These are phyloP conservation scores for Solanum clarkiae DNA, from an alignment of 257 asterid species.

Conservation along the genomic window DNA sequence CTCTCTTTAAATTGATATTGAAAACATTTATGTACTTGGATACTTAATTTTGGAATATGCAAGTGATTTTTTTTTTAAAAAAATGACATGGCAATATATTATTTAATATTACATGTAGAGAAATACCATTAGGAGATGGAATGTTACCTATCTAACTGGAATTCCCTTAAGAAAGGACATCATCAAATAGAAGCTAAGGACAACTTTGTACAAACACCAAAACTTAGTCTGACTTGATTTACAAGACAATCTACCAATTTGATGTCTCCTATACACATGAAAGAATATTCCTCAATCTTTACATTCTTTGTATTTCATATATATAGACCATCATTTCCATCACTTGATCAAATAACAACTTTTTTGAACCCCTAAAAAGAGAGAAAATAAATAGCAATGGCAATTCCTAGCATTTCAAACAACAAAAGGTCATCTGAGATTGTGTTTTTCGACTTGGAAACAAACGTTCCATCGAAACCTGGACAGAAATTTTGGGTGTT, in stretches of 20 bases:
- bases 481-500: slow-evolving; percentile 61
- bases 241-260: slow-evolving; percentile 50
- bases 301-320: background rate
- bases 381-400: slow-evolving; percentile 8
- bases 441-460: slow-evolving; percentile 89
- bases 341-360: background rate
- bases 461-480: slow-evolving; percentile 51
- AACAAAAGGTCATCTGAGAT: slow-evolving; percentile 31
- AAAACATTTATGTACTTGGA: background rate
- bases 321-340: background rate
- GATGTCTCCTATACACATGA: slow-evolving; percentile 6
- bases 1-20: background rate
- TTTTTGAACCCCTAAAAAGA: background rate
- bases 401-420: slow-evolving; percentile 1
- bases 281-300: slow-evolving; percentile 31
- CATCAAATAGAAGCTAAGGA: slow-evolving; percentile 34
- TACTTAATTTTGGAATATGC: background rate
- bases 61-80: background rate
- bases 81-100: background rate
- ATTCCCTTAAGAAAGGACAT: slow-evolving; percentile 7
- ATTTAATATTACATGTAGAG: background rate
- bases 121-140: background rate
- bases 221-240: slow-evolving; percentile 51
- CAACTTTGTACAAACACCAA: slow-evolving; percentile 35
- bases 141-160: slow-evolving; percentile 1